Evolutionary conservation across 495 filamentous ascomycete genomes (phyloP), one percentile per base, ranked within the genome.

Genomic region (Astrothelium subdiscretum): DNA sequence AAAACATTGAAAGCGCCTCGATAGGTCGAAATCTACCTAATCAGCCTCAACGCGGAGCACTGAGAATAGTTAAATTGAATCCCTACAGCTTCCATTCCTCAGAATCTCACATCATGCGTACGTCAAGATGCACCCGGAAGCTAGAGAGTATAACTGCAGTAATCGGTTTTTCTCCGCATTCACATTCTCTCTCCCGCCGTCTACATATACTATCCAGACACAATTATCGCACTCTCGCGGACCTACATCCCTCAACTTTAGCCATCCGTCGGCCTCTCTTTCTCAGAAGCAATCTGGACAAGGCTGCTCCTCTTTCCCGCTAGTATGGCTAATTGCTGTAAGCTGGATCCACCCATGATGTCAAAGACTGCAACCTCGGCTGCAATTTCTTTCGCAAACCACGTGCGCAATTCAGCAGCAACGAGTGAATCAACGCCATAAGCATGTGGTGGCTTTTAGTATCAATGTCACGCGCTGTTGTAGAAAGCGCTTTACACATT

Each of bases 361-460:
- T 60, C 35, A 29, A 60, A 38, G 32, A 60, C 58, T 15, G 58
- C 32, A 38, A 60, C 35, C 13, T 60, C 58, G 18, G 24, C 38
- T 5, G 22, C 58, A 24, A 60, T 38, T 12, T 60, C 58, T 43
- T 60, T 35, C 24, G 24, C 24, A 42, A 60, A 43, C 58, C 58
- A 60, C 15, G 31, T 40, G 31, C 58, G 58, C 27, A 60, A 27
- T 31, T 38, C 58, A 18, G 44, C 58, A 38, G 35, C 58, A 15
- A 60, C 58, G 24, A 60, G 58, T 1, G 58, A 60, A 60, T 60
- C 58, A 2, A 60, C 58, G 13, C 58, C 58, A 1, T 48, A 48
- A 48, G 43, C 43, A 48, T 48, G 43, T 5, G 43, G 43, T 22
- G 43, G 43, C 20, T 22, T 48, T 48, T 48, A 5, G n/a, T 48